Evolutionary conservation across 768 basidiomycete species (phyloP).

Genomic region (Amylocystis lapponica): DNA sequence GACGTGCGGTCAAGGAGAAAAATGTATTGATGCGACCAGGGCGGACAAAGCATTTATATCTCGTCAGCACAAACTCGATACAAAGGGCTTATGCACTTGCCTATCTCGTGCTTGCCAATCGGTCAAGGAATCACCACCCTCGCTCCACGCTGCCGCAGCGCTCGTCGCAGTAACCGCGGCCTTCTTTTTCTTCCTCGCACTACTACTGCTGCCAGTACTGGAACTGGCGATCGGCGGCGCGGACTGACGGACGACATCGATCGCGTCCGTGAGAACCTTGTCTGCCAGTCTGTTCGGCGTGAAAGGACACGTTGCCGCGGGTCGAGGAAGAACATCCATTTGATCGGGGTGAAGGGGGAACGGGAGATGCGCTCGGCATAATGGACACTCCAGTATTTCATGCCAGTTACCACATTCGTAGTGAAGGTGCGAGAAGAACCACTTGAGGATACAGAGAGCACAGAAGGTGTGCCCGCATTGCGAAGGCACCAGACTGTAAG

Average conservation of each 20-base stretch:
- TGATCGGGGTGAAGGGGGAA: conserved; percentile 46
- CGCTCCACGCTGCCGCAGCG: conserved; percentile 45
- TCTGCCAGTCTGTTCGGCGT: conserved; percentile 56
- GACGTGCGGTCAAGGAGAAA: not conserved
- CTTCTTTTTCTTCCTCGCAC: conserved; percentile 35
- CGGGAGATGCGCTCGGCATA: conserved; percentile 51
- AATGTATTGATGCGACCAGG: not conserved
- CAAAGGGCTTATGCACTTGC: conserved; percentile 30
- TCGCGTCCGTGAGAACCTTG: conserved; percentile 43
- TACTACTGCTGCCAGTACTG: too few species aligned
- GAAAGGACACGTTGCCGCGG: conserved; percentile 56
- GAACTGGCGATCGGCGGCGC: too few species aligned
- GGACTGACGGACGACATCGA: conserved; percentile 44
- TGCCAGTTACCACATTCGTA: conserved; percentile 62
- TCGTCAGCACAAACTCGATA: conserved; percentile 1
- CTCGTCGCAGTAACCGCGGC: conserved; percentile 23
- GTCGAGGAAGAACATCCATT: too few species aligned
- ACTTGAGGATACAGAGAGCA: conserved; percentile 58
- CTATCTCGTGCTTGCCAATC: conserved; percentile 59
- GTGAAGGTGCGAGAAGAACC: conserved; percentile 66
- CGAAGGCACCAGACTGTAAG: conserved; percentile 48
- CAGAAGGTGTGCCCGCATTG: conserved; percentile 68
- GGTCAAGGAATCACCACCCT: conserved; percentile 40
- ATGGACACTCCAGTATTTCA: conserved; percentile 59
- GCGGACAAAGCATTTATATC: not conserved